Evolutionary conservation across 2,329 filamentous ascomycete genomes (phyloP).

Genomic region (Trichophaea hybrida): DNA sequence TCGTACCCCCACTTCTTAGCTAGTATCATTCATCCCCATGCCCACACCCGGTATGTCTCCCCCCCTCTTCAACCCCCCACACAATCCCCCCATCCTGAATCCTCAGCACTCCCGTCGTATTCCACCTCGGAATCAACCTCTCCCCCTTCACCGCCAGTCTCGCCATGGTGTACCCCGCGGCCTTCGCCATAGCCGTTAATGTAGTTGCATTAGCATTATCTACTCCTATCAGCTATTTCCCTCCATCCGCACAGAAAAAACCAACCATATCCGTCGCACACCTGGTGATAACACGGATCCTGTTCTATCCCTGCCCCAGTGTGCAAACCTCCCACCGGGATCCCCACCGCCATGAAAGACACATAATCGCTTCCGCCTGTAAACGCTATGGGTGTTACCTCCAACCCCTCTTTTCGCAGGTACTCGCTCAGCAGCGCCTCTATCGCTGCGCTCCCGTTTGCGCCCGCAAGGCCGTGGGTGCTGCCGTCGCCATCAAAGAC

Average conservation of each 20-base stretch:
- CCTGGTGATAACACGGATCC: constrained; percentile 32
- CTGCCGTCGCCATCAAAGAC: constrained; percentile 30
- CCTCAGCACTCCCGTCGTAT: not conserved
- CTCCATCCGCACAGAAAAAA: too few relatives aligned
- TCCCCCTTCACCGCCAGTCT: constrained; percentile 29
- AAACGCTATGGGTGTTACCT: constrained; percentile 28
- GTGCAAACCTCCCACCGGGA: constrained; percentile 31
- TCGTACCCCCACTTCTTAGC: not conserved
- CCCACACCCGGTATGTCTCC: constrained; percentile 2
- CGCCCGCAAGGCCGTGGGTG: constrained; percentile 21
- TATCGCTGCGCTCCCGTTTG: constrained; percentile 30
- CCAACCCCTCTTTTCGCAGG: constrained; percentile 24
- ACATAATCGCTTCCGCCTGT: constrained; percentile 29
- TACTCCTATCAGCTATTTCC: not conserved
- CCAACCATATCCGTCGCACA: constrained; percentile 28
- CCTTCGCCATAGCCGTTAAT: constrained; percentile 30
- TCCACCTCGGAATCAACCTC: constrained; percentile 28
- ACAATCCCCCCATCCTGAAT: not conserved
- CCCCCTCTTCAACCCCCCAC: constrained; percentile 4
- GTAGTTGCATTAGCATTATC: constrained; percentile 29
- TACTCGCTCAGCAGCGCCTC: constrained; percentile 29
- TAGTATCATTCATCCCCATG: not conserved
- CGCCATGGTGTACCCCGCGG: constrained; percentile 30
- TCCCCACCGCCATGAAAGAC: constrained; percentile 29
- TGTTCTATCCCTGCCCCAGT: constrained; percentile 28